Percentiles rank a stretch among this genome's conserved stretches.
phyloP scores from a whole-genome alignment of 768 basidiomycete genomes.

The Cystobasidium onofrii region DNA sequence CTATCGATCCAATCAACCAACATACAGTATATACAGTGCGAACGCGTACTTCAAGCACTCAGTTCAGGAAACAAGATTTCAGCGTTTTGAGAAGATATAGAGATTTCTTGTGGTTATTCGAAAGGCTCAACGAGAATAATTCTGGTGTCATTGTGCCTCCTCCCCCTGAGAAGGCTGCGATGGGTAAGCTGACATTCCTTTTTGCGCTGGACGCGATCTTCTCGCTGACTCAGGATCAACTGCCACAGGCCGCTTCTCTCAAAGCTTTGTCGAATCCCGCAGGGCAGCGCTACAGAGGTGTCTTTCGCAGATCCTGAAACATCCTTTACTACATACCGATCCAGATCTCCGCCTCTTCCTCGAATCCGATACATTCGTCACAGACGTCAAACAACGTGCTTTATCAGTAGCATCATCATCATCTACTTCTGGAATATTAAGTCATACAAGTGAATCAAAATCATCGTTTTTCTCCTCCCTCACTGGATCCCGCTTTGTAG shows the following conservation, averaged over 20 bases:
- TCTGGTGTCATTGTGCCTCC: conserved; percentile 96
- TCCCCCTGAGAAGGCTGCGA: conserved; percentile 86
- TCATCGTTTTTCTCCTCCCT: conserved; percentile 29
- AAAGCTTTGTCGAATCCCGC: conserved; percentile 80
- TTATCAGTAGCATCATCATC: background rate
- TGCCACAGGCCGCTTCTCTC: conserved; percentile 64
- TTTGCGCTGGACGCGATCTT: background rate
- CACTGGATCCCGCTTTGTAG: conserved; percentile 15
- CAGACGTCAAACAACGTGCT: conserved; percentile 59
- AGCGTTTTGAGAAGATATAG: conserved; percentile 95
- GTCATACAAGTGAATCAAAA: background rate
- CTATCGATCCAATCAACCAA: conserved; percentile 58
- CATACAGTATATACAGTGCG: conserved; percentile 97
- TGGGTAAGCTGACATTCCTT: conserved; percentile 49
- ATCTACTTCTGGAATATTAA: background rate
- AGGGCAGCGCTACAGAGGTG: conserved; percentile 77
- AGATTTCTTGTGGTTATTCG: conserved; percentile 95
- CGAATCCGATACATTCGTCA: conserved; percentile 80
- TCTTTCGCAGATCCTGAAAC: conserved; percentile 83
- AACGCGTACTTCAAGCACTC: conserved; percentile 48
- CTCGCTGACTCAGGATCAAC: background rate
- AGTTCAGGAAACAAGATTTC: conserved; percentile 72
- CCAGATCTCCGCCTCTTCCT: conserved; percentile 79
- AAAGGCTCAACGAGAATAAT: conserved; percentile 76
- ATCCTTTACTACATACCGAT: conserved; percentile 81